Evolutionary conservation across 2,329 filamentous ascomycete genomes (phyloP).

Genomic region (Ophiostoma triangulosporum): DNA sequence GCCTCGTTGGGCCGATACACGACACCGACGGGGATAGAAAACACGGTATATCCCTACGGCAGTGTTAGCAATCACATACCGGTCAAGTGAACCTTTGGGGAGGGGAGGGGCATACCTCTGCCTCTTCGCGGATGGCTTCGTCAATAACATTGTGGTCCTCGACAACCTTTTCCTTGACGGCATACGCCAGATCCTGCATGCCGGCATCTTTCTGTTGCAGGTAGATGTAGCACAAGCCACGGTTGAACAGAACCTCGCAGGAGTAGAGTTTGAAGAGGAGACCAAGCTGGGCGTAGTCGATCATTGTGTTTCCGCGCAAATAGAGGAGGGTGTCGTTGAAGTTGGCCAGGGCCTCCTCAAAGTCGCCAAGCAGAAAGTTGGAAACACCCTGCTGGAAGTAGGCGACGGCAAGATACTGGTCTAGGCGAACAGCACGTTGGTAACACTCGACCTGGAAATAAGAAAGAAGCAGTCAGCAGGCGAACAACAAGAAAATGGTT

Average conservation of each 20-base stretch:
- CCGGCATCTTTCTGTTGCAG: conserved; percentile 82
- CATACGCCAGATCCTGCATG: conserved; percentile 80
- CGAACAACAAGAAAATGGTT: not conserved
- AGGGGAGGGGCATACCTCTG: conserved; percentile 49
- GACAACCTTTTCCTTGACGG: conserved; percentile 90
- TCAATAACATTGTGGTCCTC: conserved; percentile 97
- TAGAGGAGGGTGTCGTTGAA: conserved; percentile 97
- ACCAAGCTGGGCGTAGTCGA: conserved; percentile 93
- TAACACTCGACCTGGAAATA: conserved; percentile 72
- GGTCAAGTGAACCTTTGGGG: not conserved
- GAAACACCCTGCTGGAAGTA: conserved; percentile 98
- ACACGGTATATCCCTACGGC: conserved; percentile 82
- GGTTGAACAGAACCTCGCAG: conserved; percentile 95
- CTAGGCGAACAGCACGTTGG: conserved; percentile 76
- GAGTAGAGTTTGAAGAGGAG: conserved; percentile 94
- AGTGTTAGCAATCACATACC: not conserved
- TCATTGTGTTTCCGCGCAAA: conserved; percentile 87
- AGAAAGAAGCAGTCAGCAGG: not conserved
- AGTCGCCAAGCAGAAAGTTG: conserved; percentile 92
- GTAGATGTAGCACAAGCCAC: conserved; percentile 94
- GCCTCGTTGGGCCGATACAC: conserved; percentile 93
- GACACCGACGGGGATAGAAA: conserved; percentile 92
- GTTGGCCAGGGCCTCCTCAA: conserved; percentile 91
- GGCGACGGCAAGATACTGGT: conserved; percentile 91
- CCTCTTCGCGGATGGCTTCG: conserved; percentile 85